These are phyloP conservation scores for Theobroma grandiflorum DNA, from an alignment of 441 rosid genomes.

Conservation along the genomic window DNA sequence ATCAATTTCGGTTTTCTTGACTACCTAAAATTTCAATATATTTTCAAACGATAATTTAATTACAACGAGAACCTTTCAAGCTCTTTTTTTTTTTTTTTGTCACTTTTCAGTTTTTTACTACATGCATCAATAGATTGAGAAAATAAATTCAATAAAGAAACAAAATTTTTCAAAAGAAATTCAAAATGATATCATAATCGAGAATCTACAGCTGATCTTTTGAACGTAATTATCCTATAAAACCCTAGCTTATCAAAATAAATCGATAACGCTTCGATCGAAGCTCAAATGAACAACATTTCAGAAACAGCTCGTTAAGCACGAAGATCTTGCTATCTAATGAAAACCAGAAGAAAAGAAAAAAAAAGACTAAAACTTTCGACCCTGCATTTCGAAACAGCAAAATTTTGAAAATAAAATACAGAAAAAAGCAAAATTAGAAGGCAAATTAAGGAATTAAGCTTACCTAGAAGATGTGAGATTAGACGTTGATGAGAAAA, in stretches of 20 bases:
- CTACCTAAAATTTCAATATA: neutral
- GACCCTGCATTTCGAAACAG: neutral
- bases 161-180: neutral
- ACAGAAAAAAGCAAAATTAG: neutral
- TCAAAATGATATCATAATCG: neutral
- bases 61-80: neutral
- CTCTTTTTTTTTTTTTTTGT: too few relatives aligned
- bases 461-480: conserved; percentile 71
- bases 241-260: conserved; percentile 23
- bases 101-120: neutral
- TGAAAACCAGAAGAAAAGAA: neutral
- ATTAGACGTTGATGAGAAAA: conserved; percentile 82
- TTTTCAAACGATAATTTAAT: conserved; percentile 9
- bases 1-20: neutral
- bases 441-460: conserved; percentile 10
- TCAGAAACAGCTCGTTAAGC: neutral
- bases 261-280: neutral
- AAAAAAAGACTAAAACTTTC: neutral
- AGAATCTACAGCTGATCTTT: neutral
- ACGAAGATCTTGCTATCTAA: neutral
- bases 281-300: neutral
- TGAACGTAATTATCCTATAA: conserved; percentile 2
- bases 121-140: neutral
- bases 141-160: neutral
- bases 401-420: neutral